Percentiles rank a stretch among this genome's conserved stretches.
Evolutionary conservation across 2,329 filamentous ascomycete species (phyloP).

Genomic region (Exophiala dermatitidis): DNA sequence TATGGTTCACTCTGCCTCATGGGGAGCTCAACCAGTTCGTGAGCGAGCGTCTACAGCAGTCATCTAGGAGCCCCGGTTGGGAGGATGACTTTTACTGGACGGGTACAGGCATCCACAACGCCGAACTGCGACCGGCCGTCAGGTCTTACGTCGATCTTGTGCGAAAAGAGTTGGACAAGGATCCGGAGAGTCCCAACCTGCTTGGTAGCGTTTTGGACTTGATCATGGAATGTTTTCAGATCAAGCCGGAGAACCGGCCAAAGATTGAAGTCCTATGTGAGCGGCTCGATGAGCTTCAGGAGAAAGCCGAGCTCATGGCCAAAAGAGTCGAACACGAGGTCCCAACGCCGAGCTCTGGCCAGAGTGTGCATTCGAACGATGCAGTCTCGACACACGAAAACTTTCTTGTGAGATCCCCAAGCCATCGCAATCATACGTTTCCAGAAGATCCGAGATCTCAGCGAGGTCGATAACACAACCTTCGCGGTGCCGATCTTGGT

Average conservation of each 20-base stretch:
- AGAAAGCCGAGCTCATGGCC: neutral
- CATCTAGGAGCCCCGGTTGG: neutral
- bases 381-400: neutral
- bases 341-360: neutral
- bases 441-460: neutral
- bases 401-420: neutral
- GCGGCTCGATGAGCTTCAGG: constrained; percentile 1
- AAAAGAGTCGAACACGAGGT: neutral
- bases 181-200: neutral
- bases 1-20: constrained; percentile 1
- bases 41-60: neutral
- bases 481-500: too few relatives aligned
- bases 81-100: neutral
- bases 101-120: neutral
- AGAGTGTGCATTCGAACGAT: neutral
- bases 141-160: neutral
- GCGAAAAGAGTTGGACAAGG: neutral
- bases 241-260: neutral
- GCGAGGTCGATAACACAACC: neutral
- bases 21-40: neutral
- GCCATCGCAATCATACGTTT: neutral
- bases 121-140: neutral
- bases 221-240: neutral
- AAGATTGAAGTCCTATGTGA: neutral
- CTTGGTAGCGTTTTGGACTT: neutral